A percentile compares a stretch with the other conserved stretches of the same genome.
phyloP scores from a whole-genome alignment of 225 moss, liverwort and hornwort species.

The Sphagnum contortum region DNA sequence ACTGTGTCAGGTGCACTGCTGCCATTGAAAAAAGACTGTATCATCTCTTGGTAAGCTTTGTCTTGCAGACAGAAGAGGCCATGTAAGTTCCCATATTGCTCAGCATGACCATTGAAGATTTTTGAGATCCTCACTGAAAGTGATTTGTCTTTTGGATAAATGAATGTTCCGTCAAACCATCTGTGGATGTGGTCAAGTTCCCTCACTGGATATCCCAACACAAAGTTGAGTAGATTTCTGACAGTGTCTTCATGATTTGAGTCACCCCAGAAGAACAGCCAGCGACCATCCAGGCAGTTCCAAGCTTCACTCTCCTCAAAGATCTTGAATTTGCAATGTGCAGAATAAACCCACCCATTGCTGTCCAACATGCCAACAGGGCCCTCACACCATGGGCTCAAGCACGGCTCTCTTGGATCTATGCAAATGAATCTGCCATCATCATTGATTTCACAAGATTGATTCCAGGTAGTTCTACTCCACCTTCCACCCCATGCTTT shows the following conservation, averaged over 20 bases:
- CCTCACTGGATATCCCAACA: conserved; percentile 21
- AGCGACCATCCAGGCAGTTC: conserved; percentile 35
- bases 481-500: conserved; percentile 56
- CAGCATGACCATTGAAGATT: conserved; percentile 50
- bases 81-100: conserved; percentile 29
- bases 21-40: conserved; percentile 31
- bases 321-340: conserved; percentile 55
- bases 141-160: conserved; percentile 10
- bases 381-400: conserved; percentile 36
- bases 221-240: conserved; percentile 41
- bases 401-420: conserved; percentile 22
- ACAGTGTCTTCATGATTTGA: conserved; percentile 57
- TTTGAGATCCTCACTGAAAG: conserved; percentile 30
- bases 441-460: conserved; percentile 36
- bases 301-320: conserved; percentile 33
- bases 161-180: conserved; percentile 46
- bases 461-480: conserved; percentile 35
- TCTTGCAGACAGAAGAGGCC: conserved; percentile 34
- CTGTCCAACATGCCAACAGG: conserved; percentile 42
- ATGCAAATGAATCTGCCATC: conserved; percentile 45
- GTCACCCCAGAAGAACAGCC: conserved; percentile 63
- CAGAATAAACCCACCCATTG: conserved; percentile 55
- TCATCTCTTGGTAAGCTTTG: conserved; percentile 15
- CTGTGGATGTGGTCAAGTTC: conserved; percentile 26
- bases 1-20: conserved; percentile 37